Evolutionary conservation across 306 rosid genomes (phyloP).

Genomic region (Ceratonia siliqua): DNA sequence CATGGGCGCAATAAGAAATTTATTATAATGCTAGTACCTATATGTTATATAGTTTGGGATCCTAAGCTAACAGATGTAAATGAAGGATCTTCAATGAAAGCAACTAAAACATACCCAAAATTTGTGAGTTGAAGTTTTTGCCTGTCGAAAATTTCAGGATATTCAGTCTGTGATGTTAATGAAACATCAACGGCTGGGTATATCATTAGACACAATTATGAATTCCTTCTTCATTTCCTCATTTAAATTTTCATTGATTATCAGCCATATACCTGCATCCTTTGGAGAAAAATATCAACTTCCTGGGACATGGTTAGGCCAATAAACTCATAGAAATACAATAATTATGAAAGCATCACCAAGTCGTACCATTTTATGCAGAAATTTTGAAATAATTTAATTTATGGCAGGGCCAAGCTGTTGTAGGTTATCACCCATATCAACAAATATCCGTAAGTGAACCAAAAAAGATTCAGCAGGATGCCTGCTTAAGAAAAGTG

Average conservation of each 20-base stretch:
- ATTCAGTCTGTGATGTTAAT: neutral
- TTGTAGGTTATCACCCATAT: constrained; percentile 39
- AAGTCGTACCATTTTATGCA: constrained; percentile 50
- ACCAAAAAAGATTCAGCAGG: constrained; percentile 31
- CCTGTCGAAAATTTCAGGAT: neutral
- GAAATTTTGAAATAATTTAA: constrained; percentile 59
- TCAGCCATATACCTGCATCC: constrained; percentile 6
- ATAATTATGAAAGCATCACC: constrained; percentile 40
- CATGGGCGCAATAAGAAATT: neutral
- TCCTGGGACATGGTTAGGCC: neutral
- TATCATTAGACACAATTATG: neutral
- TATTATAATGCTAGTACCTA: neutral
- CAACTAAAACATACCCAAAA: constrained; percentile 1
- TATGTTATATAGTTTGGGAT: too few relatives aligned
- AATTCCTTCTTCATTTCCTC: neutral
- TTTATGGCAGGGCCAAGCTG: constrained; percentile 72
- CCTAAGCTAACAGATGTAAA: too few relatives aligned
- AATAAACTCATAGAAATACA: neutral
- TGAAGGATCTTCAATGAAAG: neutral
- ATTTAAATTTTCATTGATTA: neutral
- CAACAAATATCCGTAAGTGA: constrained; percentile 37
- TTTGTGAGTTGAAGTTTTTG: neutral
- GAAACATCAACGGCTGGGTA: neutral
- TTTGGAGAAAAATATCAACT: neutral
- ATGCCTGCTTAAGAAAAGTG: constrained; percentile 25